Percentiles rank a stretch among this genome's conserved stretches.
phyloP scores from a whole-genome alignment of 2,329 filamentous ascomycete genomes.

The Aspergillus sp. region DNA sequence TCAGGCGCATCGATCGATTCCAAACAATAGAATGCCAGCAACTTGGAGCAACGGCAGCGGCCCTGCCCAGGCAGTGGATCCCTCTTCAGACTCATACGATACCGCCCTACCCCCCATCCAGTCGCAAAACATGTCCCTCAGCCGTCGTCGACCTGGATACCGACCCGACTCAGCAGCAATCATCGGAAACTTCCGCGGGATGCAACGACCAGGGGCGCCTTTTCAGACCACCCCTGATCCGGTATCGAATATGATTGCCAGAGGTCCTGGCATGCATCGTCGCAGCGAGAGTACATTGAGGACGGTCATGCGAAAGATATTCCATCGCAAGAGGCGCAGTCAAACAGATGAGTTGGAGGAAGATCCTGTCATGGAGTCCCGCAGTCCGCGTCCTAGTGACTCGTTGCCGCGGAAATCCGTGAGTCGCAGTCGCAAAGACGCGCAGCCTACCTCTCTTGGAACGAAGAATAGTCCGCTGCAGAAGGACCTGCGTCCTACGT shows the following conservation, averaged over 20 bases:
- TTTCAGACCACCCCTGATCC: conserved; percentile 18
- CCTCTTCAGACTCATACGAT: conserved; percentile 12
- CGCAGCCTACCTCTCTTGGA: background rate
- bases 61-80: conserved; percentile 4
- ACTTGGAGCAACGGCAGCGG: conserved; percentile 6
- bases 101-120: conserved; percentile 26
- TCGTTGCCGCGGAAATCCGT: conserved; percentile 8
- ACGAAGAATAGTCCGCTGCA: conserved; percentile 12
- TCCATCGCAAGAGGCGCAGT: conserved; percentile 33
- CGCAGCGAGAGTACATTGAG: conserved; percentile 37
- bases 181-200: conserved; percentile 8
- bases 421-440: conserved; percentile 11
- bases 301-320: conserved; percentile 40
- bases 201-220: conserved; percentile 6
- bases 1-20: background rate
- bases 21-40: conserved; percentile 6
- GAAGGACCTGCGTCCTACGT: conserved; percentile 14
- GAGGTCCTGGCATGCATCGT: conserved; percentile 25
- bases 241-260: conserved; percentile 16
- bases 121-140: conserved; percentile 14
- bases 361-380: conserved; percentile 14
- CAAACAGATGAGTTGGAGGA: conserved; percentile 26
- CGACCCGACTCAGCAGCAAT: conserved; percentile 13
- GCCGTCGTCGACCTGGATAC: conserved; percentile 8
- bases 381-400: conserved; percentile 6